Evolutionary conservation across 148 eudicot species (phyloP).

Genomic region (Heliamphora exappendiculata): DNA sequence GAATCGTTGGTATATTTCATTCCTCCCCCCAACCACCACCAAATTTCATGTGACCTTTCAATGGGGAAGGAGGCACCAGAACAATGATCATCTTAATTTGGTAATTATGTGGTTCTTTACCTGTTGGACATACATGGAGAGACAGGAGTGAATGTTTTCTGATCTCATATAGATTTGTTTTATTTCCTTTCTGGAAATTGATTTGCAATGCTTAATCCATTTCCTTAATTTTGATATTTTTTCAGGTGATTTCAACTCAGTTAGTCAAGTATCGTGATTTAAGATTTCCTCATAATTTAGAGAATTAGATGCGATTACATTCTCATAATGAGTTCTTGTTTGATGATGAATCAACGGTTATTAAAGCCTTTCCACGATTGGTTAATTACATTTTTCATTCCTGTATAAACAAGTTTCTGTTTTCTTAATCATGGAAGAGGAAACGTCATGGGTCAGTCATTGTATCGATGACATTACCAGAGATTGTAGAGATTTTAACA

Average conservation of each 20-base stretch:
- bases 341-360: background rate
- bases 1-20: background rate
- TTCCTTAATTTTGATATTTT: conserved; percentile 1
- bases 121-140: background rate
- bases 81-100: background rate
- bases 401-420: conserved; percentile 9
- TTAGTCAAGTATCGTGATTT: background rate
- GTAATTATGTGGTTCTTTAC: background rate
- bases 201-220: background rate
- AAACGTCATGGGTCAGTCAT: conserved; percentile 61
- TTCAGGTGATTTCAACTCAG: background rate
- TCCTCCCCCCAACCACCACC: too few species aligned
- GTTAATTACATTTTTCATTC: background rate
- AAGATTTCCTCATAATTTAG: background rate
- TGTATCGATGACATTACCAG: conserved; percentile 20
- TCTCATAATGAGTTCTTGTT: background rate
- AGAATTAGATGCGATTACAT: background rate
- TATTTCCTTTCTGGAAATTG: background rate
- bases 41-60: conserved; percentile 6
- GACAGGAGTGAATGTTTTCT: background rate
- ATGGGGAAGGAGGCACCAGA: background rate
- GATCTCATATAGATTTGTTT: background rate
- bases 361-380: background rate
- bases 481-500: conserved; percentile 23
- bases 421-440: conserved; percentile 43